A percentile compares a stretch with the other conserved stretches of the same genome.
Conservation (phyloP, 805 yeast species). For the Candida vartiovaarae region DNA sequence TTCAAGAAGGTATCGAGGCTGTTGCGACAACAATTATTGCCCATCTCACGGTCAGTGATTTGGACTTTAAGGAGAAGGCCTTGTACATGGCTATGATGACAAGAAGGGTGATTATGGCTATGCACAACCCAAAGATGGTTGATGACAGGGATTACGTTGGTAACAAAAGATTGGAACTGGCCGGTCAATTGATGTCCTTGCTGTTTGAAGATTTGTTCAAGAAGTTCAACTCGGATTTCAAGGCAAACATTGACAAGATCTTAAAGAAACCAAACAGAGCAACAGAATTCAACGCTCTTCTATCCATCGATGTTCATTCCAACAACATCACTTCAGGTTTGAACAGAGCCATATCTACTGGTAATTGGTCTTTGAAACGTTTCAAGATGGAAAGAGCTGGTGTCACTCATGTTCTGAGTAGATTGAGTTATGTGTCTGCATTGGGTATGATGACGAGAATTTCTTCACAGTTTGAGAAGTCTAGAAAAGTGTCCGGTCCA, state of each 20-base stretch:
- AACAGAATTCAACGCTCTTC: constrained; percentile 87
- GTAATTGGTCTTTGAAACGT: constrained; percentile 97
- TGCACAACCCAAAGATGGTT: constrained; percentile 90
- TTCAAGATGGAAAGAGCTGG: constrained; percentile 99
- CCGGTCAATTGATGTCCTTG: constrained; percentile 94
- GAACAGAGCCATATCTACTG: constrained; percentile 95
- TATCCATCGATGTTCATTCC: constrained; percentile 85
- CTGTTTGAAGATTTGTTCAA: constrained; percentile 95
- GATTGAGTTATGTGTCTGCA: constrained; percentile 90
- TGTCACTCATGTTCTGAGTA: constrained; percentile 91
- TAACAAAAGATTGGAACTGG: constrained; percentile 92
- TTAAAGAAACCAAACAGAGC: constrained; percentile 92
- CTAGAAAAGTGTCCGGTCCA: constrained; percentile 97
- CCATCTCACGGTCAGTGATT: constrained; percentile 76
- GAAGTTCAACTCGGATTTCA: constrained; percentile 91
- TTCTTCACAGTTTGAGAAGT: constrained; percentile 97
- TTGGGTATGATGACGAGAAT: constrained; percentile 99
- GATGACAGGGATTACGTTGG: constrained; percentile 99
- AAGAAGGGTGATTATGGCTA: constrained; percentile 90
- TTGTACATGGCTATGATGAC: constrained; percentile 94
- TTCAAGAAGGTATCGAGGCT: constrained; percentile 96
- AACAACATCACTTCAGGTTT: constrained; percentile 90
- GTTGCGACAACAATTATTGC: constrained; percentile 95
- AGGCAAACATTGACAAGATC: constrained; percentile 88
- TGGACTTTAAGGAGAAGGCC: constrained; percentile 91